A percentile compares a stretch with the other conserved stretches of the same genome.
Conservation (phyloP, 805 yeast species). For the Candida railenensis region DNA sequence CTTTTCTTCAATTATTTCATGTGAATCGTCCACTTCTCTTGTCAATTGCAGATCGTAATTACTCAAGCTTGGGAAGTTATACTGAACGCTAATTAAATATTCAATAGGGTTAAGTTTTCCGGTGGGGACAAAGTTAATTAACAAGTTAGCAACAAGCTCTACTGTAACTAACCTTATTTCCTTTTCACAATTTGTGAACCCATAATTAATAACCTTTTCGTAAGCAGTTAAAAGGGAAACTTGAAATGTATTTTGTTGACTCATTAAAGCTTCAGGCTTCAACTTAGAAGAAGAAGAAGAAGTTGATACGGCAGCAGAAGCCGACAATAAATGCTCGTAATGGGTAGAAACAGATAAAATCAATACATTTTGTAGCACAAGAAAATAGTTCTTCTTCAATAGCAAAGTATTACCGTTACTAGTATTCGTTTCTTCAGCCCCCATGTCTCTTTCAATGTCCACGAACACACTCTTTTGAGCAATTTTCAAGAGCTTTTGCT, state of each 20-base stretch:
- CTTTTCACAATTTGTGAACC: conserved; percentile 29
- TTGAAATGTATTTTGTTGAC: conserved; percentile 40
- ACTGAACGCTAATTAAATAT: conserved; percentile 27
- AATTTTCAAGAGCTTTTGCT: conserved; percentile 33
- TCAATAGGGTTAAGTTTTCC: conserved; percentile 36
- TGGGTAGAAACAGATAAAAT: conserved; percentile 32
- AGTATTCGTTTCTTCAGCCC: background rate
- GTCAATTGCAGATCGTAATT: conserved; percentile 25
- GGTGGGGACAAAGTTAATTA: conserved; percentile 37
- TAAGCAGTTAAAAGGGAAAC: conserved; percentile 22
- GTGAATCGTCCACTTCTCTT: conserved; percentile 17
- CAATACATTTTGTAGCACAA: conserved; percentile 30
- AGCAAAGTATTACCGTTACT: conserved; percentile 16
- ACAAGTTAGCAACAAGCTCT: conserved; percentile 32
- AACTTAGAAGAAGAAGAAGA: conserved; percentile 36
- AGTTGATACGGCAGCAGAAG: conserved; percentile 27
- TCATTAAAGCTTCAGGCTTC: conserved; percentile 43
- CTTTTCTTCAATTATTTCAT: conserved; percentile 15
- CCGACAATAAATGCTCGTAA: conserved; percentile 36
- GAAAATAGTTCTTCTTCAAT: conserved; percentile 30
- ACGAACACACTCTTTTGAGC: conserved; percentile 25
- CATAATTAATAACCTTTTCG: conserved; percentile 28
- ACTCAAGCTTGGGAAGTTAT: conserved; percentile 29
- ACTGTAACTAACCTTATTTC: conserved; percentile 38
- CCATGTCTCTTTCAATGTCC: conserved; percentile 11